Base-by-base conservation (phyloP, 176 grass and related monocot genomes). In the Bolboschoenus planiculmis region DNA sequence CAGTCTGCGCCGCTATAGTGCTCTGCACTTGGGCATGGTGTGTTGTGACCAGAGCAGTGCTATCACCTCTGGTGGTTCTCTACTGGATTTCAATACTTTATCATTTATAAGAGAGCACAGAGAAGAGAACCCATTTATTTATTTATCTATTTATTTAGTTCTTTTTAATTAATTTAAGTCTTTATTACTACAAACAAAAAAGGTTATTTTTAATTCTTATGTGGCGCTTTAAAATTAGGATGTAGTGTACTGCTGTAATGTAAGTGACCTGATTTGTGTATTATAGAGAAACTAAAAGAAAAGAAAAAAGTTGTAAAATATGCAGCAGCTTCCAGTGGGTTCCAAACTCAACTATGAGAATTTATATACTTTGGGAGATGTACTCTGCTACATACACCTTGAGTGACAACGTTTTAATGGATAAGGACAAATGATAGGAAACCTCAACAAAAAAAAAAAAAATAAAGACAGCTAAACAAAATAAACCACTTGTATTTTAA, bases 1-100 rank as follows among this genome's bases (percentile, higher is more conserved):
- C 68, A 62, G 56, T 82, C 79, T 80, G 57, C 79, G 56, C 56
- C 42, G 79, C 79, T 62, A 63, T 80, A 80, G 58, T 61, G 80
- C 80, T 66, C 56, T 62, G 80, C 14, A 63, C 79, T 59, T 62
- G 15, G 55, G 76, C 24, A 36, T 58, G 54, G 34, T 3, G 36
- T 58, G 55, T 20, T 59, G 27, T 77, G 26, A 51, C 72, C 46
- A 77, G 72, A 77, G 24, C 72, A 53, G 72, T 77, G 72, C 72
- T 51, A 77, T 33, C 27, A 53, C 36, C 65, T 70, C 16, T 70
- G 20, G 21, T 74, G 34, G 5, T 20, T 6, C 8, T 10, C 48
- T 16, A 51, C 59, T 62, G 27, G 20, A 53, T 53, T 53, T 7
- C 10, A 47, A 10, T 50, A 13, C 2, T 51, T 51, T 53, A 53